Conservation (phyloP, 768 basidiomycete species). For the Suillus variegatus region DNA sequence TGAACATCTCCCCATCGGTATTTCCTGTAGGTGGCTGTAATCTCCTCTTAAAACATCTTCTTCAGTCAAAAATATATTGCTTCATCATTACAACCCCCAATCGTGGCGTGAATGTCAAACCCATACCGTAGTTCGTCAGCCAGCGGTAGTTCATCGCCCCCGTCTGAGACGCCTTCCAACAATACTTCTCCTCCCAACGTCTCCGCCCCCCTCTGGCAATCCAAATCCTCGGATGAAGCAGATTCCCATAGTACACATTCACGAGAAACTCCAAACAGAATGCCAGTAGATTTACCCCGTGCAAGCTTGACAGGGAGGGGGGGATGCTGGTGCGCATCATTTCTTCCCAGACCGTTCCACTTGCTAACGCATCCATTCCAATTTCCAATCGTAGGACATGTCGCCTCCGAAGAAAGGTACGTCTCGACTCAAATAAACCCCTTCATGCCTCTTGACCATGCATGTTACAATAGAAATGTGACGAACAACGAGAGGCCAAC, state of each 20-base stretch:
- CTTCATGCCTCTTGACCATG: not conserved
- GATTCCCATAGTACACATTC: slow-evolving; percentile 22
- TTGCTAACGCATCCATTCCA: slow-evolving; percentile 6
- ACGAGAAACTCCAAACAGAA: slow-evolving; percentile 47
- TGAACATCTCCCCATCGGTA: slow-evolving; percentile 27
- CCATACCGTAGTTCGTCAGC: slow-evolving; percentile 46
- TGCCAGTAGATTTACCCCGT: slow-evolving; percentile 52
- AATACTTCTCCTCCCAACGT: slow-evolving; percentile 49
- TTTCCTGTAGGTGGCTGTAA: slow-evolving; percentile 23
- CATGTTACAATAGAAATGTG: slow-evolving; percentile 67
- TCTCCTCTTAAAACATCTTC: slow-evolving; percentile 28
- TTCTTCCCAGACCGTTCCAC: slow-evolving; percentile 5
- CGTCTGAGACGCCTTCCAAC: slow-evolving; percentile 44
- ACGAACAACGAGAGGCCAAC: slow-evolving; percentile 79
- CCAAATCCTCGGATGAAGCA: slow-evolving; percentile 36
- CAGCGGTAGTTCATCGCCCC: slow-evolving; percentile 50
- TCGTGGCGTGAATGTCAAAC: slow-evolving; percentile 45
- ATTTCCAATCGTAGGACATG: slow-evolving; percentile 61
- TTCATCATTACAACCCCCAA: slow-evolving; percentile 20
- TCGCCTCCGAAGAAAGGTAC: slow-evolving; percentile 77
- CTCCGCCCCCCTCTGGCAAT: slow-evolving; percentile 35
- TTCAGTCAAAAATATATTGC: slow-evolving; percentile 24
- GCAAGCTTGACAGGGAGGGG: slow-evolving; percentile 62
- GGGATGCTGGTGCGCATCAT: slow-evolving; percentile 70
- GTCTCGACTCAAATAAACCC: slow-evolving; percentile 18